These are phyloP conservation scores for Talaromyces atroroseus DNA, from an alignment of 2,329 filamentous ascomycete species.

Conservation along the genomic window DNA sequence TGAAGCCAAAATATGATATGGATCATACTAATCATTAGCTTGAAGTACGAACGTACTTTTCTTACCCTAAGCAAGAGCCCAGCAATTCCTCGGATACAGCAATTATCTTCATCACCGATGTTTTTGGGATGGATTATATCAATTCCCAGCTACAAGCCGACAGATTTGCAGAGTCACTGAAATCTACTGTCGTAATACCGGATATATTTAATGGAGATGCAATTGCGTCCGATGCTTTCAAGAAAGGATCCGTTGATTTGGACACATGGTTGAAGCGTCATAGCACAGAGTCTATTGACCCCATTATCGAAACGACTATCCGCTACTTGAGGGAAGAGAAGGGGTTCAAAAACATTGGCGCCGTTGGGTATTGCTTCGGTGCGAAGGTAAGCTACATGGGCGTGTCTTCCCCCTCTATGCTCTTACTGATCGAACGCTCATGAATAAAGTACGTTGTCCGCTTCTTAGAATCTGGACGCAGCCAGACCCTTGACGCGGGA, in stretches of 20 bases:
- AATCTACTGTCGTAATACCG: conserved; percentile 63
- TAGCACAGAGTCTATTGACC: conserved; percentile 50
- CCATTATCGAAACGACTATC: conserved; percentile 46
- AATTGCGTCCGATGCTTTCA: conserved; percentile 48
- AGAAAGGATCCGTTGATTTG: conserved; percentile 45
- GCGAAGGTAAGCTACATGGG: conserved; percentile 50
- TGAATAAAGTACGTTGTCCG: conserved; percentile 60
- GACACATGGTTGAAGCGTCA: conserved; percentile 45
- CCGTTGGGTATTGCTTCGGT: conserved; percentile 70
- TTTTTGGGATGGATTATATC: conserved; percentile 52
- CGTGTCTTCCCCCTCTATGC: background rate
- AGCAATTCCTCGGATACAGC: conserved; percentile 45
- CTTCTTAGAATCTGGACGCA: conserved; percentile 55
- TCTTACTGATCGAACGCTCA: background rate
- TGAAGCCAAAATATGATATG: background rate
- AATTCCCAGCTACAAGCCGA: conserved; percentile 65
- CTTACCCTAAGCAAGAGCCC: conserved; percentile 39
- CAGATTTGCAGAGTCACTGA: conserved; percentile 63
- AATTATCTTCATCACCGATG: conserved; percentile 53
- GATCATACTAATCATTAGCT: background rate
- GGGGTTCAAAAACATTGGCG: conserved; percentile 56
- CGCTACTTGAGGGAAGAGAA: conserved; percentile 54
- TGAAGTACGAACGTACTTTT: conserved; percentile 52
- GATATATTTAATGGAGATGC: conserved; percentile 67
- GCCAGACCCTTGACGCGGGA: conserved; percentile 56